Conservation (phyloP, 2,329 filamentous ascomycete genomes). For the Paradendryphiella salina region DNA sequence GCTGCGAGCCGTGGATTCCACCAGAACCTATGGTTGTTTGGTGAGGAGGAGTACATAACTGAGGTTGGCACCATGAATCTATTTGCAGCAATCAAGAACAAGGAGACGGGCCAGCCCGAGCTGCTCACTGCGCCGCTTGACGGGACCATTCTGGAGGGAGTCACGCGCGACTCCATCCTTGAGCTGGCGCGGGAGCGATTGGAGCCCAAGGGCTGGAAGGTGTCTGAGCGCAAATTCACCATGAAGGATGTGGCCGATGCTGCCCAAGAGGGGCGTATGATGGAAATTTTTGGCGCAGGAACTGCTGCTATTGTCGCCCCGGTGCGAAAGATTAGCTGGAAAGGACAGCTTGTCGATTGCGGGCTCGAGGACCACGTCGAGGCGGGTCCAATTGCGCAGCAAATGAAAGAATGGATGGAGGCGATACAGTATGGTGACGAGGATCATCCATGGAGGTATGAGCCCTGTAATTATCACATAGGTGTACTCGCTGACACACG, state of each 20-base stretch:
- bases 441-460: constrained; percentile 81
- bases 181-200: constrained; percentile 81
- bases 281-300: constrained; percentile 92
- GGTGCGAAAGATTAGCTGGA: constrained; percentile 87
- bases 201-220: constrained; percentile 80
- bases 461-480: constrained; percentile 3
- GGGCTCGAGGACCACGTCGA: constrained; percentile 80
- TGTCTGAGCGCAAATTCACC: constrained; percentile 87
- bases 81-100: constrained; percentile 83
- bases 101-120: constrained; percentile 86
- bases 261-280: constrained; percentile 76
- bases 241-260: constrained; percentile 86
- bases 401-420: constrained; percentile 97
- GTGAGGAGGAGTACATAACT: constrained; percentile 91
- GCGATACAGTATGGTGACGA: constrained; percentile 91
- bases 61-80: constrained; percentile 99
- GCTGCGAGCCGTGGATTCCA: constrained; percentile 91
- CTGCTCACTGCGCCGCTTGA: constrained; percentile 93
- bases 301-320: constrained; percentile 94
- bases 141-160: constrained; percentile 93
- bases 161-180: constrained; percentile 91
- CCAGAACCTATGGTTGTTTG: constrained; percentile 98
- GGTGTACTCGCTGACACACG: constrained; percentile 22
- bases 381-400: constrained; percentile 79
- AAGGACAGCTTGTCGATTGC: constrained; percentile 77